These are phyloP conservation scores for Aechmea fasciata DNA, from an alignment of 176 grass and related monocot species.

Conservation along the genomic window DNA sequence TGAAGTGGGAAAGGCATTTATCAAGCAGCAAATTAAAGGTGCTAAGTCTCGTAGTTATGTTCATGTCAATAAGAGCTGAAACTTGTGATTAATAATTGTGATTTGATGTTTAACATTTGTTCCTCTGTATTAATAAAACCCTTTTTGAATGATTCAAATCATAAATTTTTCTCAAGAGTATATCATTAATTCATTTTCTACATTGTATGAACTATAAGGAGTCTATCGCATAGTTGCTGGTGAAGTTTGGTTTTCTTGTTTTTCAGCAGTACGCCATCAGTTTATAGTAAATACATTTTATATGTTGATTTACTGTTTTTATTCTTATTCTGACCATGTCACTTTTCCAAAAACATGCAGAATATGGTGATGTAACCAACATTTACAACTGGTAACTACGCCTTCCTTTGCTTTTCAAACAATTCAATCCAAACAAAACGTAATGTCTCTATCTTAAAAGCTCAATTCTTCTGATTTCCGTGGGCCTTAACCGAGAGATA, in stretches of 20 bases:
- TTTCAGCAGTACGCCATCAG: background rate
- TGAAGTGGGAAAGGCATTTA: conserved; percentile 84
- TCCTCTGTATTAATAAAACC: too few relatives aligned
- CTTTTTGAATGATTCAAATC: too few relatives aligned
- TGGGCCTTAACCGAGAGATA: background rate
- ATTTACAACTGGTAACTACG: conserved; percentile 90
- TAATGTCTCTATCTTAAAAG: background rate
- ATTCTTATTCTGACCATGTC: conserved; percentile 5
- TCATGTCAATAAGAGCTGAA: background rate
- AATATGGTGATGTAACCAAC: conserved; percentile 79
- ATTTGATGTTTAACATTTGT: too few relatives aligned
- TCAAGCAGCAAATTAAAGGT: conserved; percentile 81
- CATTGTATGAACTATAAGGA: too few relatives aligned
- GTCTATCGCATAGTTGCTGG: background rate
- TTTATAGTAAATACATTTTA: background rate
- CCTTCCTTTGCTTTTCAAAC: conserved; percentile 21
- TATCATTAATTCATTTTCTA: too few relatives aligned
- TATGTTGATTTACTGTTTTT: conserved; percentile 11
- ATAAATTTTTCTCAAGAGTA: too few relatives aligned
- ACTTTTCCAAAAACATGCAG: conserved; percentile 38
- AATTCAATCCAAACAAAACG: background rate
- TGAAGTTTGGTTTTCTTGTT: background rate
- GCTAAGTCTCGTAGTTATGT: conserved; percentile 13
- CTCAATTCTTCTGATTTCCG: background rate
- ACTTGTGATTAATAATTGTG: background rate